Conservation (phyloP, 208 protist species). For the Balamuthia mandrillaris region DNA sequence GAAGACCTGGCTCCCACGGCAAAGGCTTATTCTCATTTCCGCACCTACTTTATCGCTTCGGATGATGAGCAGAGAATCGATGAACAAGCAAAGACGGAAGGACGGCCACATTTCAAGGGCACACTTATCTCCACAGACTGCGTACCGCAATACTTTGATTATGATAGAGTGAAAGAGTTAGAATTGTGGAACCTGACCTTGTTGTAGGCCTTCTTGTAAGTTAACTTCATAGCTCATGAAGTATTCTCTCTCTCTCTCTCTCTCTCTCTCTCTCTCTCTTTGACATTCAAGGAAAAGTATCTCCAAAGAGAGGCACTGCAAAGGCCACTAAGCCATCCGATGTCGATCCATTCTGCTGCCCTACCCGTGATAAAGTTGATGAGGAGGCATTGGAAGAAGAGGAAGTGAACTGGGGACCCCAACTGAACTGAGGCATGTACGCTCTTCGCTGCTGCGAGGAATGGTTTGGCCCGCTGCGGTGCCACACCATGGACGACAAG, state of each 20-base stretch:
- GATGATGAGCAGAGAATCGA: background rate
- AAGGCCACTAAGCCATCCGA: background rate
- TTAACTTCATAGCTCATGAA: too few relatives aligned
- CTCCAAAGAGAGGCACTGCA: background rate
- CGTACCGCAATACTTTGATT: background rate
- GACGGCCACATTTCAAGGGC: background rate
- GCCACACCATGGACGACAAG: conserved; percentile 17
- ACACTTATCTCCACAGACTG: background rate
- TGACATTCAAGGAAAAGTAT: too few relatives aligned
- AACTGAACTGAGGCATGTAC: conserved; percentile 44
- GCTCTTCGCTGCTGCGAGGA: background rate
- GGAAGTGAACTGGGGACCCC: too few relatives aligned
- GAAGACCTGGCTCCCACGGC: background rate
- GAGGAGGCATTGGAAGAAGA: too few relatives aligned
- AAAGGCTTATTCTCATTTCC: background rate
- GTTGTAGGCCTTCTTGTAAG: background rate
- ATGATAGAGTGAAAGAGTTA: background rate
- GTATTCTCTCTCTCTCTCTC: too few relatives aligned
- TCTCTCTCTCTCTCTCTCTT: too few relatives aligned
- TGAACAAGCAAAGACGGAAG: background rate
- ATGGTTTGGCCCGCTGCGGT: conserved; percentile 14
- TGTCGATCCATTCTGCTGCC: background rate
- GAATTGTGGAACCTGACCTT: background rate
- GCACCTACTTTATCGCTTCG: background rate
- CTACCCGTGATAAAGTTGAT: too few relatives aligned